phyloP scores from a whole-genome alignment of 768 basidiomycete genomes.

The Kwoniella mangroviensis region DNA sequence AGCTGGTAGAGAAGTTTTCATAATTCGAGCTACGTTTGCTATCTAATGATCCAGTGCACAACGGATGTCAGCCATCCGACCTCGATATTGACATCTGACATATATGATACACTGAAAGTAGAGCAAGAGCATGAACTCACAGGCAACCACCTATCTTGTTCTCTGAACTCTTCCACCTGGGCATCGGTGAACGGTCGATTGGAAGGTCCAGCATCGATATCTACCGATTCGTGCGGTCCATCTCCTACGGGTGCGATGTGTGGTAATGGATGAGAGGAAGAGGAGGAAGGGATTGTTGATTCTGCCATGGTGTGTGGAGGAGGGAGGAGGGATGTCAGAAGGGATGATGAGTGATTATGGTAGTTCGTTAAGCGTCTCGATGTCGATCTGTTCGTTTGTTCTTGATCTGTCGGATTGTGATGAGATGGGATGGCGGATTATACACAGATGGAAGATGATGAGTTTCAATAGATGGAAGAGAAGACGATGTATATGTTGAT shows the following conservation, averaged over 20 bases:
- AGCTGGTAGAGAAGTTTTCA: conserved; percentile 87
- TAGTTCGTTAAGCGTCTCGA: background rate
- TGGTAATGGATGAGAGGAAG: conserved; percentile 18
- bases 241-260: conserved; percentile 25
- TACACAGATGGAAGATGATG: background rate
- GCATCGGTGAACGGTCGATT: conserved; percentile 71
- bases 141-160: conserved; percentile 93
- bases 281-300: background rate
- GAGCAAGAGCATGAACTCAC: conserved; percentile 60
- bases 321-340: background rate
- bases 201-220: conserved; percentile 14
- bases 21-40: conserved; percentile 96
- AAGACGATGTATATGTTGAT: background rate
- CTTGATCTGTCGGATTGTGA: background rate
- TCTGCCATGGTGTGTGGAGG: background rate
- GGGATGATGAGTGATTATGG: background rate
- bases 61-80: background rate
- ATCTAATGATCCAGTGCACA: conserved; percentile 65
- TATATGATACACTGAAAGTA: too few relatives aligned
- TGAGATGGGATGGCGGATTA: background rate
- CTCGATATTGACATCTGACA: too few relatives aligned
- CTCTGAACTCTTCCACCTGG: conserved; percentile 90
- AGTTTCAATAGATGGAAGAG: background rate
- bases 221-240: conserved; percentile 3
- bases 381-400: background rate